These are phyloP conservation scores for Neurospora sublineolata DNA, from an alignment of 495 filamentous ascomycete species.

Conservation along the genomic window DNA sequence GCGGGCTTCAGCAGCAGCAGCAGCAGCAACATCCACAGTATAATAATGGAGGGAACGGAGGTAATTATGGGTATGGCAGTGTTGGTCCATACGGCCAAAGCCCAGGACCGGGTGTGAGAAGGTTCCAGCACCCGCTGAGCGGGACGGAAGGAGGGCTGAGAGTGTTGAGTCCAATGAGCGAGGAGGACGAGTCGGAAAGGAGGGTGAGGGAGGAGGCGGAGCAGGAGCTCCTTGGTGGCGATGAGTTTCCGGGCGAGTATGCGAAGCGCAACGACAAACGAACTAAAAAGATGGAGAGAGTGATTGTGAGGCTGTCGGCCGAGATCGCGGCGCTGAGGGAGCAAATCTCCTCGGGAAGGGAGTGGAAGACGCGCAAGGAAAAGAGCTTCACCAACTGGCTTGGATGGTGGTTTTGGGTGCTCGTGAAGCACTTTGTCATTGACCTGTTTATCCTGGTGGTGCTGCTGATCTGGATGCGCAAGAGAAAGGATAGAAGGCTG, in stretches of 20 bases:
- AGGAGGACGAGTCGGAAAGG: conserved; percentile 58
- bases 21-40: background rate
- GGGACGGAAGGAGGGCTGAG: conserved; percentile 47
- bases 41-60: conserved; percentile 3
- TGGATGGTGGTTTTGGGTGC: conserved; percentile 56
- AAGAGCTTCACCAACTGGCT: conserved; percentile 56
- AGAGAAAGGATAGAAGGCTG: conserved; percentile 61
- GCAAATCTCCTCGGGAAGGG: conserved; percentile 62
- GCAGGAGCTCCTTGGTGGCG: conserved; percentile 29
- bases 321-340: conserved; percentile 91
- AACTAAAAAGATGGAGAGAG: conserved; percentile 74
- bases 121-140: conserved; percentile 32
- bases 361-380: conserved; percentile 42
- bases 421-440: conserved; percentile 60
- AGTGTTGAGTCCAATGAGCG: conserved; percentile 69
- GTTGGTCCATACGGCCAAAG: background rate
- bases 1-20: background rate
- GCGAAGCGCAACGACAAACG: conserved; percentile 46
- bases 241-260: conserved; percentile 31
- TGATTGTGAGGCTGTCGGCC: conserved; percentile 78
- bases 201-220: conserved; percentile 27
- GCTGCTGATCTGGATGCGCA: conserved; percentile 68
- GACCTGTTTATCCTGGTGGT: conserved; percentile 60
- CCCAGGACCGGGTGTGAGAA: conserved; percentile 19
- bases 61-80: conserved; percentile 2